Base-by-base conservation (phyloP, 129 eudicot genomes). In the Ambrosia artemisiifolia region DNA sequence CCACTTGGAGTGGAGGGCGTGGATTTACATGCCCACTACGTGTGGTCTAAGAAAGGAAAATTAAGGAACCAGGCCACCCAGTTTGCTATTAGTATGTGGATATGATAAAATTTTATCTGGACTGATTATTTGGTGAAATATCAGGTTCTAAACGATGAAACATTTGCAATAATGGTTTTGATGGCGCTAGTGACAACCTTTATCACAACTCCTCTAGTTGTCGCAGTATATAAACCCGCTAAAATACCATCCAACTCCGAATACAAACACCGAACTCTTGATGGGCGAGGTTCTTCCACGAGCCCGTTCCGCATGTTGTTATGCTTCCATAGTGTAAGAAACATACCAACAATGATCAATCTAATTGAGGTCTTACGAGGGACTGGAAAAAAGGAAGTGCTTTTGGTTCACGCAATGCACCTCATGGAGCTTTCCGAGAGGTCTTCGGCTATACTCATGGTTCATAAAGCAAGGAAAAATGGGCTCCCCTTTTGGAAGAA, bases 121-220 rank as follows among this genome's bases (percentile, higher is more conserved):
- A 20, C 49, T 78, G 55, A 71, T 51, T 7, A 6, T 53, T 30
- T 71, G 49, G 11, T 55, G 13, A 20, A 51, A 28, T 69, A 77
- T 70, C 67, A 90, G 96, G 96, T 88, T 6, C 34, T 91, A 16
- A 86, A 88, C 56, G 96, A 91, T 72, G 93, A 91, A 63, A 86
- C 97, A 30, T 88, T 91, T 69, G 97, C 96, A 1, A 88, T 91
- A 67, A 43, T 88, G 85, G 96, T 91, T 13, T 62, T 91, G 44
- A 91, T 88, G 97, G 97, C 96, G 28, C 83, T 91, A 48, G 78
- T 88, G 67, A 91, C 97, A 13, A 91, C 97, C 44, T 91, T 91
- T 71, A 86, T 91, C 32, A 91, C 97, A 14, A 91, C 97, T 0
- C 97, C 97, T 24, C 51, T 82, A 43, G 97, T 91, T 34, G 72